These are phyloP conservation scores for Jacaranda mimosifolia DNA, from an alignment of 257 asterid species.

Conservation along the genomic window DNA sequence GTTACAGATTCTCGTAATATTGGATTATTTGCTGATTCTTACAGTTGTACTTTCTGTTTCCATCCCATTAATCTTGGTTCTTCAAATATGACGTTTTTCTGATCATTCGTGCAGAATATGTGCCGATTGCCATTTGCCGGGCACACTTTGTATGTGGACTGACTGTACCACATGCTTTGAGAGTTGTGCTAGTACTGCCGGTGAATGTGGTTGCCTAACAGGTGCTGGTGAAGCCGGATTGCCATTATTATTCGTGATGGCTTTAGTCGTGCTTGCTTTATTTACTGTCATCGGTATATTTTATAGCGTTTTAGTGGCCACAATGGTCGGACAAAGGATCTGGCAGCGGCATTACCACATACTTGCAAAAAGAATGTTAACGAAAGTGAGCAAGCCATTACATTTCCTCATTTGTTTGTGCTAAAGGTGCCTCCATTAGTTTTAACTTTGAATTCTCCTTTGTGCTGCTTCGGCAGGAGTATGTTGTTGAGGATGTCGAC, in stretches of 20 bases:
- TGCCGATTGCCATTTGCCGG: conserved; percentile 78
- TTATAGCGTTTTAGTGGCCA: conserved; percentile 78
- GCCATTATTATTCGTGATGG: conserved; percentile 62
- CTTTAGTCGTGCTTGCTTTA: conserved; percentile 67
- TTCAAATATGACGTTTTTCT: neutral
- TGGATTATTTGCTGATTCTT: too few relatives aligned
- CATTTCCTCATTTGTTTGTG: neutral
- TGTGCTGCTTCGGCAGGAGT: conserved; percentile 48
- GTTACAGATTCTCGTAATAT: neutral
- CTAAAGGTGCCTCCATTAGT: neutral
- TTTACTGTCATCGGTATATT: conserved; percentile 79
- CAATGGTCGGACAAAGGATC: conserved; percentile 86
- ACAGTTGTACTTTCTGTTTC: too few relatives aligned
- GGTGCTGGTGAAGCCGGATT: conserved; percentile 80
- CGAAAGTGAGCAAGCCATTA: conserved; percentile 56
- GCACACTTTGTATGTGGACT: conserved; percentile 81
- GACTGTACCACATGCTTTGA: conserved; percentile 77
- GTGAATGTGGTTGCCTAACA: conserved; percentile 75
- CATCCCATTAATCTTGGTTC: neutral
- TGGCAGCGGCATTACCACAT: conserved; percentile 89
- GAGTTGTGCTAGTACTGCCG: conserved; percentile 66
- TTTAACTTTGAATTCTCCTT: neutral
- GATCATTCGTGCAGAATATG: conserved; percentile 52
- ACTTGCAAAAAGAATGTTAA: conserved; percentile 80
- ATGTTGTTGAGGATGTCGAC: conserved; percentile 77